Evolutionary conservation across 2,329 filamentous ascomycete species (phyloP), one percentile per base, ranked within the genome.

Genomic region (Ascochyta rabiei): DNA sequence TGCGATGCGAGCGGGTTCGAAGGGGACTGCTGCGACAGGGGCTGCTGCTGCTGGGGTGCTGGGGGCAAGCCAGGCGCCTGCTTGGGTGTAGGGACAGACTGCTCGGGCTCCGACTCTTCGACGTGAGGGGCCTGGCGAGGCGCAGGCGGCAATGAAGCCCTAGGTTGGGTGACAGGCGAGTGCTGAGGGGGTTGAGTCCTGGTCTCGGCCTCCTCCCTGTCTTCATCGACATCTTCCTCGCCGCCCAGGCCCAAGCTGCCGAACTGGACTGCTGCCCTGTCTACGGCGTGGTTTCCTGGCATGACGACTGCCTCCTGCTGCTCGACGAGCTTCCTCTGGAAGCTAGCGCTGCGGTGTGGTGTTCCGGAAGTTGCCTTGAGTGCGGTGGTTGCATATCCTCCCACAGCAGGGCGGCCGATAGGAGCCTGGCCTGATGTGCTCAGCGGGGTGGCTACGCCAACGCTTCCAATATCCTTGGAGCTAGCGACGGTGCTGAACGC

Each of bases 251-350:
- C 96, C 82, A 99, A 91, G 75, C 93, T 96, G 60, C 95, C 95
- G 74, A 99, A 99, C 73, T 98, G 93, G 43, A 99, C 92, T 44
- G 93, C 90, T 63, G 93, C 86, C 67, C 92, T 88, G 74, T 98
- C 93, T 24, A 99, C 89, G 48, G 95, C 93, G 64, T 95, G 92
- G 80, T 97, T 96, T 56, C 91, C 92, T 40, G 95, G 95, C 93
- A 99, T 97, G 62, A 96, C 92, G 35, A 99, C 95, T 55, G 95
- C 91, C 79, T 99, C 95, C 76, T 96, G 93, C 74, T 99, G 95
- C 68, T 98, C 93, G 69, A 96, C 82, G 48, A 97, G 84, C 68
- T 91, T 89, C 63, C 93, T 87, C 75, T 96, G 89, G 76, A 89
- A 91, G 77, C 88, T 93, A 18, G 91, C 85, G 49, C 86, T 87